Base-by-base conservation (phyloP, 139 green algal species). In the Coelastrella sp. region DNA sequence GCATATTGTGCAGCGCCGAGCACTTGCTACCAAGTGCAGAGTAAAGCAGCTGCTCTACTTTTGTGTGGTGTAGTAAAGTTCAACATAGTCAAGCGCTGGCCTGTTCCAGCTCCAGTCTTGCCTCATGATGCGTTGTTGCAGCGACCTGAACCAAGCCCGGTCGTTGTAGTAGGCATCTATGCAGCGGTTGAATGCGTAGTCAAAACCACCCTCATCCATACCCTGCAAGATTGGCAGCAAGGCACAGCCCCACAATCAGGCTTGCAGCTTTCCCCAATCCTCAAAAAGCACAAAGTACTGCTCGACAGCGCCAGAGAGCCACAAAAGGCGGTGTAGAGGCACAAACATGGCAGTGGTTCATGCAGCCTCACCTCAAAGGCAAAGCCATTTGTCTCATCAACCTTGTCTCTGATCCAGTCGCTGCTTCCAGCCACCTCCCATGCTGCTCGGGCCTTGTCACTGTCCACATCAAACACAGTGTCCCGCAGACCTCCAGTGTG, bases 51-150 rank as follows among this genome's bases (percentile, higher is more conserved):
- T 15, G 61, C 14, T 24, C 74, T 80, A 17, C 92, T 96, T 97
- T 15, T 93, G 88, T 10, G 95, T 95, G 12, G 89, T 89, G 90
- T 98, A 96, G 92, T 99, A 99, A 0, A 99, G 94, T 92, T 99
- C 98, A 19, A 99, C 95, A 92, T 99, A 99, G 85, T 99, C 97
- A 10, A 98, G 89, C 6, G 97, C 97, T 6, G 98, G 98, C 20
- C 93, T 91, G 90, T 96, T 96, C 98, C 98, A 99, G 85, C 84
- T 95, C 97, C 97, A 99, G 94, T 99, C 98, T 80, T 94, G 92
- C 85, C 93, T 89, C 93, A 95, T 95, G 78, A 96, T 70, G 14
- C 92, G 83, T 90, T 94, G 95, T 59, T 96, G 94, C 91, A 99
- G 93, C 65, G 90, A 61, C 24, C 88, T 90, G 95, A 97, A 99